Evolutionary conservation across 1,284 basidiomycete genomes (phyloP).

Genomic region (Ustilago tritici): DNA sequence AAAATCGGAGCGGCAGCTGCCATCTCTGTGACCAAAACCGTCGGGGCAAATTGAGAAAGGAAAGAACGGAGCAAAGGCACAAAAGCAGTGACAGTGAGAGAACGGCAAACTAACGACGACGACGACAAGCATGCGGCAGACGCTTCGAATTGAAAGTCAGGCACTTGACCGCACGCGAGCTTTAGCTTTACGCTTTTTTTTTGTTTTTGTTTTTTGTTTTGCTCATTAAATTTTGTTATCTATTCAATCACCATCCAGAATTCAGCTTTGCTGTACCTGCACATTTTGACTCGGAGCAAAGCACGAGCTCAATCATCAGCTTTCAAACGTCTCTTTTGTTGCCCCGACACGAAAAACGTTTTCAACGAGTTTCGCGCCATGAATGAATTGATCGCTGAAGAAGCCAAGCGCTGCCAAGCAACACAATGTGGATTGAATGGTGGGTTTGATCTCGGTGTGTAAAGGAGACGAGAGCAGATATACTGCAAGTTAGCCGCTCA

Average conservation of each 20-base stretch:
- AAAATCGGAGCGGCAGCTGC: conserved; percentile 1
- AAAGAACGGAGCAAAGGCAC: not conserved
- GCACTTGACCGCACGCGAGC: not conserved
- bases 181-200: not conserved
- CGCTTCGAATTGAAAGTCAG: not conserved
- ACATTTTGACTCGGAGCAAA: not conserved
- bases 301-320: not conserved
- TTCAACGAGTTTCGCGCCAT: not conserved
- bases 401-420: too few relatives aligned
- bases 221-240: not conserved
- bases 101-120: not conserved
- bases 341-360: not conserved
- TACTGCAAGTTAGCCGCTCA: not conserved
- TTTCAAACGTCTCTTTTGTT: not conserved
- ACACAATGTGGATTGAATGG: too few relatives aligned
- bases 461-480: not conserved
- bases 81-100: not conserved
- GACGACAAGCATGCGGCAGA: not conserved
- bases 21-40: not conserved
- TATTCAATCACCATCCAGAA: not conserved
- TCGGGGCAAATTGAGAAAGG: not conserved
- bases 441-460: not conserved
- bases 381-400: too few relatives aligned
- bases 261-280: not conserved
- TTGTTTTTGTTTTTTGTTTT: not conserved